Base-by-base conservation (phyloP, 2,329 filamentous ascomycete species). In the Ceratocystis eucalypticola region DNA sequence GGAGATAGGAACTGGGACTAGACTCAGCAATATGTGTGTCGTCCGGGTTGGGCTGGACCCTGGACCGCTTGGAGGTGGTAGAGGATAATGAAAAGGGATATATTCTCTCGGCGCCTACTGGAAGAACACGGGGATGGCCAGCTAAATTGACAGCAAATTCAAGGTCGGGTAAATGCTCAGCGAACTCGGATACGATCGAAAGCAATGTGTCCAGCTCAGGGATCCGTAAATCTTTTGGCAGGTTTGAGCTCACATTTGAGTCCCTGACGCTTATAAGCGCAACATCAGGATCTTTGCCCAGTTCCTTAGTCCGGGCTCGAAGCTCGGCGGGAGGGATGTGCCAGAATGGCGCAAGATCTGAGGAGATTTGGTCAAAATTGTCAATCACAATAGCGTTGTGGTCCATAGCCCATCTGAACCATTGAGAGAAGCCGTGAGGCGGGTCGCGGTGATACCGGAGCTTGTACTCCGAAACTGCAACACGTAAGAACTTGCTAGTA, bases 111-210 rank as follows among this genome's bases (percentile, higher is more conserved):
- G 46, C 33, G 5, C 64, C 66, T 50, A 45, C 45, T 3, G 66
- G 66, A 7, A 91, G 79, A 1, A 92, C 83, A 48, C 88, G 80
- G 1, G 89, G 88, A 70, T 89, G 84, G 67, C 91, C 87, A 70
- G 88, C 83, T 22, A 89, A 79, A 72, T 96, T 96, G 76, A 96
- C 88, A 0, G 89, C 88, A 22, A 96, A 76, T 69, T 91, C 84
- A 88, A 96, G 92, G 69, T 92, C 84, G 0, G 90, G 89, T 15
- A 96, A 78, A 71, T 88, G 84, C 69, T 86, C 76, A 1, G 86
- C 81, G 71, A 96, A 96, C 1, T 80, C 77, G 64, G 83, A 78
- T 72, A 95, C 84, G 82, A 94, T 88, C 3, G 81, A 80, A 5
- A 84, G 77, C 0, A 82, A 71, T n/a, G 76, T 75, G 15, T 79